A percentile compares a stretch with the other conserved stretches of the same genome.
Conservation (phyloP, 108 stramenopile genomes). For the Mediolabrus comicus region DNA sequence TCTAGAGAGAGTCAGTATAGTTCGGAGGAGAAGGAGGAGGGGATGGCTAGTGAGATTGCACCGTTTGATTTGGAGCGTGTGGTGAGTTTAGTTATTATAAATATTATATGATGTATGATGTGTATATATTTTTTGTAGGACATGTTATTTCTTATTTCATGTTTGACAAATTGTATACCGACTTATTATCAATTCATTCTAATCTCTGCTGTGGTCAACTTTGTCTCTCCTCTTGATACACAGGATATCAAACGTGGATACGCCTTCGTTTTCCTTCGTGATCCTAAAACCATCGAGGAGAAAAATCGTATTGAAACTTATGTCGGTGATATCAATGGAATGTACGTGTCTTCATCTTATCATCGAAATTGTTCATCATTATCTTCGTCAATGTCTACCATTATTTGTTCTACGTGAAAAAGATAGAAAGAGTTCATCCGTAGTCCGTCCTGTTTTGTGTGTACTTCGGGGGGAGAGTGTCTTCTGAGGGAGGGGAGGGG, state of each 20-base stretch:
- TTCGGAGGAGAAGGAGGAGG: neutral
- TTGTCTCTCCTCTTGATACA: constrained; percentile 7
- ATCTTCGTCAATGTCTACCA: neutral
- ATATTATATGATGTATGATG: neutral
- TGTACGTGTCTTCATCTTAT: constrained; percentile 61
- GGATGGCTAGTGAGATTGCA: neutral
- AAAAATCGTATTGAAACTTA: constrained; percentile 67
- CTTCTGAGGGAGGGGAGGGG: too few relatives aligned
- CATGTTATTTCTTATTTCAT: neutral
- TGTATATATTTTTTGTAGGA: neutral
- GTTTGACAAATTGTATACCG: too few relatives aligned
- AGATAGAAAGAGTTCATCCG: neutral
- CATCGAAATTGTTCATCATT: neutral
- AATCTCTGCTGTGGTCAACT: neutral
- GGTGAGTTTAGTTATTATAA: constrained; percentile 4
- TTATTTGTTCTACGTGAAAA: neutral
- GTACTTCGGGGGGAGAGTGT: too few relatives aligned
- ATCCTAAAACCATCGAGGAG: constrained; percentile 57
- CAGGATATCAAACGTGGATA: constrained; percentile 84
- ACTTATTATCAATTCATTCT: constrained; percentile 31
- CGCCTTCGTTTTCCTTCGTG: constrained; percentile 85
- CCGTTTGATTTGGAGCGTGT: constrained; percentile 13
- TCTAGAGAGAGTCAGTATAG: neutral
- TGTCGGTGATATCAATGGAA: constrained; percentile 76
- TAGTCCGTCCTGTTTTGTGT: too few relatives aligned